Percentiles rank a stretch among this genome's conserved stretches.
Evolutionary conservation across 2,329 filamentous ascomycete species (phyloP).

Genomic region (Tricladium varicosporioides): DNA sequence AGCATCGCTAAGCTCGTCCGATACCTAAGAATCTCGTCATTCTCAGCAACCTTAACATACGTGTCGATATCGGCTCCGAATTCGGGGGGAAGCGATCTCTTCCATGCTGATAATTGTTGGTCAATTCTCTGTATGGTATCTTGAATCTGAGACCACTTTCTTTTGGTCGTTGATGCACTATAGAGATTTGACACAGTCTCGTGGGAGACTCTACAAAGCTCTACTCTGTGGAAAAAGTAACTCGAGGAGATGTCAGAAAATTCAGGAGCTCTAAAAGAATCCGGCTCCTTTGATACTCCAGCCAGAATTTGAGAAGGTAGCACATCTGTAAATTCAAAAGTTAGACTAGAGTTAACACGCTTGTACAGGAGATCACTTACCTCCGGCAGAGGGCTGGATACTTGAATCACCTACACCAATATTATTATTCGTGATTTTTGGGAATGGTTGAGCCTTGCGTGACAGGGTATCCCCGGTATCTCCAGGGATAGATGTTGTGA

Average conservation of each 20-base stretch:
- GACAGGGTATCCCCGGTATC: slow-evolving; percentile 22
- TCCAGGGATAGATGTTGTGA: background rate
- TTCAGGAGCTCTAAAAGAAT: background rate
- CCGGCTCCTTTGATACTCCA: background rate
- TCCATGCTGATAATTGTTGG: slow-evolving; percentile 20
- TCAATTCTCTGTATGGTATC: slow-evolving; percentile 22
- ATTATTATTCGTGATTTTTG: background rate
- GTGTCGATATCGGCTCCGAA: slow-evolving; percentile 22
- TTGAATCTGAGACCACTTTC: slow-evolving; percentile 27
- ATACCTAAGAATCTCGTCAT: slow-evolving; percentile 10
- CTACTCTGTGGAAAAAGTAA: slow-evolving; percentile 28
- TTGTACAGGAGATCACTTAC: no score
- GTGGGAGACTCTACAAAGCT: slow-evolving; percentile 27
- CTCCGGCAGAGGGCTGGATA: no score
- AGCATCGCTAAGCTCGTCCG: slow-evolving; percentile 25
- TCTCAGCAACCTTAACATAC: slow-evolving; percentile 12
- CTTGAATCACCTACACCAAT: no score
- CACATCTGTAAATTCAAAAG: no score
- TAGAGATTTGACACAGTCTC: slow-evolving; percentile 28
- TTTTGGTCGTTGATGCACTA: slow-evolving; percentile 24
- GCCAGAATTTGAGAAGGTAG: no score
- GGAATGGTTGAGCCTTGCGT: slow-evolving; percentile 17
- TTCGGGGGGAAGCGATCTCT: slow-evolving; percentile 15
- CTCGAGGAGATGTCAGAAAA: slow-evolving; percentile 20
- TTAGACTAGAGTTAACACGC: no score